These are phyloP conservation scores for Chaetomium sp. DNA, from an alignment of 2,329 filamentous ascomycete genomes.

Conservation along the genomic window DNA sequence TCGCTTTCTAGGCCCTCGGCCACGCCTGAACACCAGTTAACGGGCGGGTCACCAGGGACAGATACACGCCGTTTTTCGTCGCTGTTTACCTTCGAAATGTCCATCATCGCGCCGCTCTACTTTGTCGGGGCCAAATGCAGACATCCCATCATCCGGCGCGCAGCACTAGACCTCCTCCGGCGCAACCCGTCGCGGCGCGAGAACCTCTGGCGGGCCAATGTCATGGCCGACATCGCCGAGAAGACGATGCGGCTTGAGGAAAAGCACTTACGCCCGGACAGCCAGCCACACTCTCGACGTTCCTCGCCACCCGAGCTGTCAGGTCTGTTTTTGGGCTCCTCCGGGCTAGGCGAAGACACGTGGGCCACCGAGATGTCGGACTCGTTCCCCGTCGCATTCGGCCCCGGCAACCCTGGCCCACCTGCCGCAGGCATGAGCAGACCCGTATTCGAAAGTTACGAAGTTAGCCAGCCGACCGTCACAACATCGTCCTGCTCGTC, in stretches of 20 bases:
- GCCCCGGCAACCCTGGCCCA: neutral
- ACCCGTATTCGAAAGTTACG: neutral
- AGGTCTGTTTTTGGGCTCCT: slow-evolving; percentile 1
- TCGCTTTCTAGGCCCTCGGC: slow-evolving; percentile 5
- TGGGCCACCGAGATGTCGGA: slow-evolving; percentile 9
- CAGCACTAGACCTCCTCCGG: slow-evolving; percentile 33
- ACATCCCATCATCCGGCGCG: slow-evolving; percentile 35
- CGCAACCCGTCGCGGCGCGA: slow-evolving; percentile 29
- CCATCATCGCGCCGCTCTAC: slow-evolving; percentile 37
- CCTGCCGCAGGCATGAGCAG: neutral
- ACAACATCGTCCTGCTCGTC: slow-evolving; percentile 1
- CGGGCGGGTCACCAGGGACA: slow-evolving; percentile 4
- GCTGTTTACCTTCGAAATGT: slow-evolving; percentile 38
- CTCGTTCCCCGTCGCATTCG: neutral
- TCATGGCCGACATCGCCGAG: slow-evolving; percentile 32
- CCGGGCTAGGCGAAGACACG: slow-evolving; percentile 1
- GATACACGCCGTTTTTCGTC: slow-evolving; percentile 16
- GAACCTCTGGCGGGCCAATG: slow-evolving; percentile 34
- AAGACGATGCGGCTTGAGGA: slow-evolving; percentile 28
- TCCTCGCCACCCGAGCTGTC: slow-evolving; percentile 13
- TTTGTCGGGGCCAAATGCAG: slow-evolving; percentile 36
- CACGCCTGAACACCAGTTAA: slow-evolving; percentile 1
- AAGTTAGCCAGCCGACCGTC: slow-evolving; percentile 1
- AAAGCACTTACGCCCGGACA: slow-evolving; percentile 17
- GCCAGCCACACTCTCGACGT: slow-evolving; percentile 9